Evolutionary conservation across 768 basidiomycete genomes (phyloP).

Genomic region (Mycena leptocephala): DNA sequence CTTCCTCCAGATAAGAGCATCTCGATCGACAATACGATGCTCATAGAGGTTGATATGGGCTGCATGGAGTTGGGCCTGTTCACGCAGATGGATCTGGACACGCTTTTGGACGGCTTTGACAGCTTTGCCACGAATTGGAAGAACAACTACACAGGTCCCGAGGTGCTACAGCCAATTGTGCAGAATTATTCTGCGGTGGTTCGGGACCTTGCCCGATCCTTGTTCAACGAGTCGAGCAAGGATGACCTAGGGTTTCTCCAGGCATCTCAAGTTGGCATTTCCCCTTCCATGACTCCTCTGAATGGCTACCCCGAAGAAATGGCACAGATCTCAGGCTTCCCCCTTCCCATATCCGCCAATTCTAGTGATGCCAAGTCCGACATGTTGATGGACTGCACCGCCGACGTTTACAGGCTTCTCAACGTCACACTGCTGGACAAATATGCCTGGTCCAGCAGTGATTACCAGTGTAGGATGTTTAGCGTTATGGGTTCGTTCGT

Average conservation of each 20-base stretch:
- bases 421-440: neutral
- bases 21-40: neutral
- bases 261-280: neutral
- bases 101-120: neutral
- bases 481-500: neutral
- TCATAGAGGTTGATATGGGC: neutral
- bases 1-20: neutral
- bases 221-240: neutral
- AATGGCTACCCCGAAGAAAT: neutral
- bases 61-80: neutral
- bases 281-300: neutral
- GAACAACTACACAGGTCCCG: neutral
- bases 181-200: neutral
- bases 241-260: neutral
- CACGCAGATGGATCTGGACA: neutral
- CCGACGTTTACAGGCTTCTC: neutral
- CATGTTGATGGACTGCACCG: neutral
- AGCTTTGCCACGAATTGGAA: neutral
- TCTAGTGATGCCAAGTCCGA: neutral
- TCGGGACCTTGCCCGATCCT: neutral
- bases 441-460: neutral
- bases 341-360: neutral
- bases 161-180: neutral
- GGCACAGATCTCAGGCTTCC: neutral
- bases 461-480: neutral